phyloP scores from a whole-genome alignment of 2,329 filamentous ascomycete species.

The Alternaria rosae region DNA sequence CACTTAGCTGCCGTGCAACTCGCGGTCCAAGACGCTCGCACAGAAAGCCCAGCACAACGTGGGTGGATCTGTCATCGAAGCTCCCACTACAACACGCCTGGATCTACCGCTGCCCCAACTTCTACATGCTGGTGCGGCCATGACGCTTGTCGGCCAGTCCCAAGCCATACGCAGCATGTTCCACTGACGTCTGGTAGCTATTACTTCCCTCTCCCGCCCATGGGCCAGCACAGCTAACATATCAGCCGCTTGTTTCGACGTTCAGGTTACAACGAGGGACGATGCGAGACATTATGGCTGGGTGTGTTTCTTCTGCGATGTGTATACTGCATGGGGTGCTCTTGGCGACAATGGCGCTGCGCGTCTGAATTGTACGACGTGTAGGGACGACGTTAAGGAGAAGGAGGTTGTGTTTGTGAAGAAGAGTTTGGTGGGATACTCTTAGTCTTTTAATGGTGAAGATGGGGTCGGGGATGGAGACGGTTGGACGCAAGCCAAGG shows the following conservation, averaged over 20 bases:
- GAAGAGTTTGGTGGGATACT: not conserved
- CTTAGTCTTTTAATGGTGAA: too few relatives aligned
- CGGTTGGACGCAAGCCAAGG: not conserved
- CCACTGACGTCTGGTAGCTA: not conserved
- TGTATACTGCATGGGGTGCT: not conserved
- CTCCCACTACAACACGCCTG: not conserved
- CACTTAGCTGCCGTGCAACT: not conserved
- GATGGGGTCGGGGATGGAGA: not conserved
- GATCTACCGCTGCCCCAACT: not conserved
- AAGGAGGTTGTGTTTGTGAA: not conserved
- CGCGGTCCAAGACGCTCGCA: not conserved
- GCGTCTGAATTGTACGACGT: not conserved
- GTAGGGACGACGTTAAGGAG: not conserved
- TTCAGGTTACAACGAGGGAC: not conserved
- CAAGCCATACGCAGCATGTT: not conserved
- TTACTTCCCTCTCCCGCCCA: not conserved
- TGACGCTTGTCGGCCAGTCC: not conserved
- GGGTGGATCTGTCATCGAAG: not conserved
- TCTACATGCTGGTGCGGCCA: not conserved
- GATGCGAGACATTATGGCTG: not conserved
- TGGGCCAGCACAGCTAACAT: not conserved
- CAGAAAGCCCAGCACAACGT: not conserved
- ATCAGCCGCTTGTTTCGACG: not conserved
- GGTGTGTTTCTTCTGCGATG: not conserved
- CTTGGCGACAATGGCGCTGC: not conserved